Base-by-base conservation (phyloP, 148 eudicot genomes). In the Rhododendron vialii region DNA sequence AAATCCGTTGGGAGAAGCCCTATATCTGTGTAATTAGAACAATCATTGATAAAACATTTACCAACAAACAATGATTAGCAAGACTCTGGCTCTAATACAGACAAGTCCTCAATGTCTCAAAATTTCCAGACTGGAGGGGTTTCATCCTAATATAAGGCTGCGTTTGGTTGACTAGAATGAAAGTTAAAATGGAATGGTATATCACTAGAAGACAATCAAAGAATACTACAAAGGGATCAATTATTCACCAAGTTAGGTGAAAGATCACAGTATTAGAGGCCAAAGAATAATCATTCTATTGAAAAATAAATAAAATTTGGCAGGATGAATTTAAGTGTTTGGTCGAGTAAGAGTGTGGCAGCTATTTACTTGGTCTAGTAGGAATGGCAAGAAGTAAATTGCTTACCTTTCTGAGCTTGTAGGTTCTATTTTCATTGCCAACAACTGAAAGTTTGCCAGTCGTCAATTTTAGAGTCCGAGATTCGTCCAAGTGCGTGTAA, bases 41-140 rank as follows among this genome's bases (percentile, higher is more conserved):
- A 53, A 53, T 53, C 59, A 53, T 17, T 14, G 59, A 53, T 53
- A 53, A 53, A 53, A 53, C 59, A 53, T 14, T 15, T 53, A 15
- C 59, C 59, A 53, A 57, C n/a, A 57, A 18, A 18, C 63, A 57
- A 20, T 20, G 3, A 65, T n/a, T n/a, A 7, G 78, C 74, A 80
- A 73, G 83, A 26, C 51, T 45, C 57, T 78, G 89, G 74, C 69
- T 83, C 33, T 59, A 80, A 82, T 50, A 50, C 63, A 78, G 86
- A 85, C 88, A 87, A 65, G 81, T 15, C 84, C 86, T 80, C 63
- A 80, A 12, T 87, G 89, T 87, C 87, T 81, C 83, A 83, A 28
- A 75, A 24, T 73, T 55, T 35, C 82, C 85, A 67, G 86, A 89
- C 91, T 87, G 15, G 45, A 61, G 28, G 12, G 73, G 73, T 26